phyloP scores from a whole-genome alignment of 441 rosid species.

The Daphne laureola region DNA sequence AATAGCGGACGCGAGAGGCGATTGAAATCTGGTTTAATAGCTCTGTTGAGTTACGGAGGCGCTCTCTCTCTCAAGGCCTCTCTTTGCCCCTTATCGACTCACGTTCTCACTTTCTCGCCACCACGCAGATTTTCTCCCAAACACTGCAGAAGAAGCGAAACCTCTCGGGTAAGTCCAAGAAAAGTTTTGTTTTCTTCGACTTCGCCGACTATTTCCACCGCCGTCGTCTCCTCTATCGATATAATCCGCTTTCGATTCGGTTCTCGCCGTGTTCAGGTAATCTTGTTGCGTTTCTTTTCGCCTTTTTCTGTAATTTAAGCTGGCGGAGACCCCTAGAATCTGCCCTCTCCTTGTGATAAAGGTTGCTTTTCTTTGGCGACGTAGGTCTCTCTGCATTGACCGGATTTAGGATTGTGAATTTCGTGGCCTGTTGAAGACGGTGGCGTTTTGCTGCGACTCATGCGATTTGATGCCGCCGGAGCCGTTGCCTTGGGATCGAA shows the following conservation, averaged over 20 bases:
- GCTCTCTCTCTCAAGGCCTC: constrained; percentile 27
- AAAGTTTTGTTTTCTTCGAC: background rate
- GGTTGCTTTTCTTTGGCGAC: no score
- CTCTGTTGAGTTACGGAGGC: constrained; percentile 48
- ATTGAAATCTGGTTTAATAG: constrained; percentile 47
- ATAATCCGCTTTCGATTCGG: no score
- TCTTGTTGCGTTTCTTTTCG: no score
- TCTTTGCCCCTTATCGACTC: constrained; percentile 48
- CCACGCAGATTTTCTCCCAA: constrained; percentile 22
- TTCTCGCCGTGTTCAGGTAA: no score
- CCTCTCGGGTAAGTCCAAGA: constrained; percentile 15
- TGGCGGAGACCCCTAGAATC: constrained; percentile 12
- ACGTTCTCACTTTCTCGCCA: constrained; percentile 21
- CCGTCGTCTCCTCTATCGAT: no score
- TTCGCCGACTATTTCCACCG: no score
- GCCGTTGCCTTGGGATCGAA: constrained; percentile 88
- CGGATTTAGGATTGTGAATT: constrained; percentile 16
- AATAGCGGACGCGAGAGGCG: constrained; percentile 46
- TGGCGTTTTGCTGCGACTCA: constrained; percentile 31
- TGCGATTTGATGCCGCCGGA: constrained; percentile 91
- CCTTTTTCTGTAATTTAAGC: no score
- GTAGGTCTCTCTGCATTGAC: background rate
- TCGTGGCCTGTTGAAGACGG: constrained; percentile 5
- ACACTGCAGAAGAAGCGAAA: constrained; percentile 7
- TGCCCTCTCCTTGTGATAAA: background rate